Conservation (phyloP, 257 asterid genomes). For the Lantana camara region DNA sequence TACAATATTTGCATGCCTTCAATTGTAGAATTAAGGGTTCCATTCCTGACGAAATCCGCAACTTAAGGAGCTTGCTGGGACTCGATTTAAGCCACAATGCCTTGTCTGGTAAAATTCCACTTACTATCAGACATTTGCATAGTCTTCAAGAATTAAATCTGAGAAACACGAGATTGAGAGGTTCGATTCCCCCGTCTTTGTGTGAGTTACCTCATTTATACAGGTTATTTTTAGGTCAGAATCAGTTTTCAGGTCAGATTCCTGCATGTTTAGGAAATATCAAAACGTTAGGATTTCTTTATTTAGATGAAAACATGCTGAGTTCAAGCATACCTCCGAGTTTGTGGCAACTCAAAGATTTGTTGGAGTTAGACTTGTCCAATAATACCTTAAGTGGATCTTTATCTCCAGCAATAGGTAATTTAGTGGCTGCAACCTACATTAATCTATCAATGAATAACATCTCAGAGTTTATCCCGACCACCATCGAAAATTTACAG, state of each 20-base stretch:
- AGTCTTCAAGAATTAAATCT: background rate
- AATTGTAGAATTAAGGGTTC: background rate
- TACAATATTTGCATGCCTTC: background rate
- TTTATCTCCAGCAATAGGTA: background rate
- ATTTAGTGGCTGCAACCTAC: background rate
- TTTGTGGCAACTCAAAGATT: background rate
- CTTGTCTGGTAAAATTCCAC: background rate
- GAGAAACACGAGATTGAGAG: background rate
- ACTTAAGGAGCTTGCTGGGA: background rate
- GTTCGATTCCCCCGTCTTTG: background rate
- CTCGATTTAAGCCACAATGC: background rate
- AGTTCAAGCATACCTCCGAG: slow-evolving; percentile 1
- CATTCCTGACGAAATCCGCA: background rate
- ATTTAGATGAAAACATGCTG: slow-evolving; percentile 7
- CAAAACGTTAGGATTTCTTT: background rate
- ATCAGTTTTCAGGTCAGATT: background rate
- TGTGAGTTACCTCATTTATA: background rate
- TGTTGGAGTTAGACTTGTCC: slow-evolving; percentile 3
- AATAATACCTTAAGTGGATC: background rate
- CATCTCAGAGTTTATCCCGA: slow-evolving; percentile 6
- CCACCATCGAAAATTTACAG: background rate
- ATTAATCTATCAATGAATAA: slow-evolving; percentile 1
- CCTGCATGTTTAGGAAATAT: slow-evolving; percentile 4
- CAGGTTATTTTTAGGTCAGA: background rate
- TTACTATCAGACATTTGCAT: background rate